Percentiles rank a stretch among this genome's conserved stretches.
Evolutionary conservation across 2,329 filamentous ascomycete species (phyloP).

Genomic region (Pestalotiopsis sp.): DNA sequence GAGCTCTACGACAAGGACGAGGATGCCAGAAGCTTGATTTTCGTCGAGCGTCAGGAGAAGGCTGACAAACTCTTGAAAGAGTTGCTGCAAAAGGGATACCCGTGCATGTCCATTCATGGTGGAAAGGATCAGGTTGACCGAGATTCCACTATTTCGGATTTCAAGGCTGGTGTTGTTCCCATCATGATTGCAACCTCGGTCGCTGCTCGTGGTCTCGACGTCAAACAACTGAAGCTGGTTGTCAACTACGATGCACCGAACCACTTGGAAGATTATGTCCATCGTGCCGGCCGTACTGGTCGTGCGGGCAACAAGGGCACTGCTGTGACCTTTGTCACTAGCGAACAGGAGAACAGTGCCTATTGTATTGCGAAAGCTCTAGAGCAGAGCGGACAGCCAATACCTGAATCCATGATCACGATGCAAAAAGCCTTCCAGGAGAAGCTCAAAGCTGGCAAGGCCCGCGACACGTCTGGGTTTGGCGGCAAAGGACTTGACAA

Average conservation of each 20-base stretch:
- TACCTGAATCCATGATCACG: conserved; percentile 70
- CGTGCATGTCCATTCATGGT: conserved; percentile 91
- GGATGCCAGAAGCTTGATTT: conserved; percentile 86
- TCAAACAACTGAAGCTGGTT: conserved; percentile 93
- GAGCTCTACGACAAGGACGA: conserved; percentile 86
- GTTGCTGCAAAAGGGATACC: conserved; percentile 81
- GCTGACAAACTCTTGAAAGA: conserved; percentile 80
- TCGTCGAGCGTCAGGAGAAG: conserved; percentile 90
- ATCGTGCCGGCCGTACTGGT: conserved; percentile 90
- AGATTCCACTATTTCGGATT: conserved; percentile 89
- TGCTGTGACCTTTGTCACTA: conserved; percentile 90
- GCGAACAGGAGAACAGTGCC: conserved; percentile 89
- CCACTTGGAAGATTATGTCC: conserved; percentile 95
- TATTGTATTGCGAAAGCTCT: conserved; percentile 87
- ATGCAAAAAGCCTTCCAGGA: conserved; percentile 77
- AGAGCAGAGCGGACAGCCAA: conserved; percentile 84
- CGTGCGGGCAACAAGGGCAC: conserved; percentile 93
- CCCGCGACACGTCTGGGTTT: conserved; percentile 87
- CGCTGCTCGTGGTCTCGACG: conserved; percentile 90
- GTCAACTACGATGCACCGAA: conserved; percentile 95
- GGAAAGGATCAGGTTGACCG: conserved; percentile 93
- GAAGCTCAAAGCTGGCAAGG: conserved; percentile 91
- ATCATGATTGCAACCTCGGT: conserved; percentile 95
- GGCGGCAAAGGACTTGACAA: conserved; percentile 93
- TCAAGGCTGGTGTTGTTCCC: conserved; percentile 88